Evolutionary conservation across 1,139 yeast species (phyloP).

Genomic region (Candida sanyaensis): DNA sequence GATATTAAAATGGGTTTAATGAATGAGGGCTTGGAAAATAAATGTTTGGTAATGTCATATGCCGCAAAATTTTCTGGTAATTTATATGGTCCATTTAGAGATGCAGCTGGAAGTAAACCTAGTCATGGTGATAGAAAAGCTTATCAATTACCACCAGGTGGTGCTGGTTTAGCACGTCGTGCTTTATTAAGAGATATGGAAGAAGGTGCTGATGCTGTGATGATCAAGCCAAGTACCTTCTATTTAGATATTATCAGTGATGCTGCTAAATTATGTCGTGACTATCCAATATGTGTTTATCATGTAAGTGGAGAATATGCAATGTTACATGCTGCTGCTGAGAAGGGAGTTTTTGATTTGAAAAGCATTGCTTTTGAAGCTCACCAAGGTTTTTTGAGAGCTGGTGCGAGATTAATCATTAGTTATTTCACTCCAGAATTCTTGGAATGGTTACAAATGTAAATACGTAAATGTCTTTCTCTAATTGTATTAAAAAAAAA

Average conservation of each 20-base stretch:
- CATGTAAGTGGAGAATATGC: conserved; percentile 98
- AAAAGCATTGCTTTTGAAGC: conserved; percentile 89
- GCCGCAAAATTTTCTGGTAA: conserved; percentile 92
- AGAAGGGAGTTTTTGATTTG: conserved; percentile 88
- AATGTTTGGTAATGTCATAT: conserved; percentile 87
- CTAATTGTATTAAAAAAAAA: background rate
- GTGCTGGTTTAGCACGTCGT: conserved; percentile 90
- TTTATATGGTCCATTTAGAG: conserved; percentile 96
- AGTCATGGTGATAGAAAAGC: conserved; percentile 88
- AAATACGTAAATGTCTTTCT: background rate
- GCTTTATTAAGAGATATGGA: conserved; percentile 82
- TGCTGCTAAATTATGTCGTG: conserved; percentile 78
- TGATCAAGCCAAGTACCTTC: conserved; percentile 96
- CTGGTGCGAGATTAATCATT: conserved; percentile 92
- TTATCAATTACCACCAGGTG: conserved; percentile 93
- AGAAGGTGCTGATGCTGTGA: conserved; percentile 96
- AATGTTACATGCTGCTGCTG: conserved; percentile 98
- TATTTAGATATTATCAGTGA: conserved; percentile 89
- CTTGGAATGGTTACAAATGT: conserved; percentile 76
- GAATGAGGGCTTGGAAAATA: conserved; percentile 82
- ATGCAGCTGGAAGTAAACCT: conserved; percentile 93
- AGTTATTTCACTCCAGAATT: conserved; percentile 96
- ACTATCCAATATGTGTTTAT: conserved; percentile 90
- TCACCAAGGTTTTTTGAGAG: conserved; percentile 88
- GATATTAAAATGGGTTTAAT: conserved; percentile 88